These are phyloP conservation scores for Laburnicola sp. DNA, from an alignment of 2,329 filamentous ascomycete genomes.

Conservation along the genomic window DNA sequence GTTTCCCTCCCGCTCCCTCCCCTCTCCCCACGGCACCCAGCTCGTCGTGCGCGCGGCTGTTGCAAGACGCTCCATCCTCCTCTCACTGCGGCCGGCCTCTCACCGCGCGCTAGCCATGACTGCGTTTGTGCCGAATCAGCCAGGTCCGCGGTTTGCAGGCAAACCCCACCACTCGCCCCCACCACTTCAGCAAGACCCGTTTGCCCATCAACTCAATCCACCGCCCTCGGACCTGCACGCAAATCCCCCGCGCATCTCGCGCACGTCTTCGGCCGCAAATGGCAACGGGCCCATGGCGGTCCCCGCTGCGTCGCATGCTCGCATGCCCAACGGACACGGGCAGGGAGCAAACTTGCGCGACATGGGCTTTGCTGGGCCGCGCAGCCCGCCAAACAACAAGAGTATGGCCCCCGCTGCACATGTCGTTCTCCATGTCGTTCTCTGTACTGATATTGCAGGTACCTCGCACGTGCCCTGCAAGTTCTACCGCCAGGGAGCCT, in stretches of 20 bases:
- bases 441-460: slow-evolving; percentile 58
- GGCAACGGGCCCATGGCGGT: slow-evolving; percentile 43
- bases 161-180: slow-evolving; percentile 38
- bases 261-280: slow-evolving; percentile 37
- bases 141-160: slow-evolving; percentile 22
- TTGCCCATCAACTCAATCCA: slow-evolving; percentile 33
- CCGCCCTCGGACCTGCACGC: slow-evolving; percentile 21
- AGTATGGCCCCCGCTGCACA: slow-evolving; percentile 38
- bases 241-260: slow-evolving; percentile 28
- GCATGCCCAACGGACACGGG: slow-evolving; percentile 36
- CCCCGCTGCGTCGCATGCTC: slow-evolving; percentile 39
- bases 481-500: slow-evolving; percentile 96
- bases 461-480: slow-evolving; percentile 98
- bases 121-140: slow-evolving; percentile 28
- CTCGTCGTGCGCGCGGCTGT: slow-evolving; percentile 4
- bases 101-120: slow-evolving; percentile 23
- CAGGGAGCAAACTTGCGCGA: slow-evolving; percentile 39
- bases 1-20: slow-evolving; percentile 6
- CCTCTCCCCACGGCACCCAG: slow-evolving; percentile 1
- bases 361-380: slow-evolving; percentile 46
- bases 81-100: slow-evolving; percentile 13
- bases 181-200: slow-evolving; percentile 31
- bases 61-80: not conserved
- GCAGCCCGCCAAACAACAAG: slow-evolving; percentile 56
- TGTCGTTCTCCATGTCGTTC: not conserved